phyloP scores from a whole-genome alignment of 2,329 filamentous ascomycete species.

The Alternaria dauci region DNA sequence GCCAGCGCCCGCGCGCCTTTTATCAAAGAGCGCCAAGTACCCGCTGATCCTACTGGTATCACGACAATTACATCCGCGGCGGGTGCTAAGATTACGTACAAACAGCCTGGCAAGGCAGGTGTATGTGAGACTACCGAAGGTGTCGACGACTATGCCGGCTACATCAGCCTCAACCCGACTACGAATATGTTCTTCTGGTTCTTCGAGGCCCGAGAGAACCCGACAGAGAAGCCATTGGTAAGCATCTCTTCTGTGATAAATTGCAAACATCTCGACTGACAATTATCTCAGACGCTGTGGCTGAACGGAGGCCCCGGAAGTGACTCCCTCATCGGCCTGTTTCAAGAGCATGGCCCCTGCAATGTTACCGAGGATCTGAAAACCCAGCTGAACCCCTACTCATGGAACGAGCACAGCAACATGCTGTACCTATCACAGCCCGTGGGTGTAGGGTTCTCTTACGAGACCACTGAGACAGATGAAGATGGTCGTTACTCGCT shows the following conservation, averaged over 20 bases:
- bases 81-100: slow-evolving; percentile 47
- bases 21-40: slow-evolving; percentile 39
- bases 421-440: slow-evolving; percentile 53
- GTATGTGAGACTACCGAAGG: slow-evolving; percentile 54
- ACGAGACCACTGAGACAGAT: slow-evolving; percentile 42
- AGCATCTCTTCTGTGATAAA: not conserved
- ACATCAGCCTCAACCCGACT: slow-evolving; percentile 47
- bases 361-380: slow-evolving; percentile 49
- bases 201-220: slow-evolving; percentile 58
- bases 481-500: slow-evolving; percentile 41
- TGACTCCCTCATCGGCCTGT: slow-evolving; percentile 64
- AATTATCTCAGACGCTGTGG: slow-evolving; percentile 54
- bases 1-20: slow-evolving; percentile 35
- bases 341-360: slow-evolving; percentile 52
- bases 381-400: slow-evolving; percentile 49
- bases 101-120: slow-evolving; percentile 50
- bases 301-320: slow-evolving; percentile 63
- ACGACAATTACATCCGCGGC: slow-evolving; percentile 46
- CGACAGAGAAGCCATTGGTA: slow-evolving; percentile 39
- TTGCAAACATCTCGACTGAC: not conserved
- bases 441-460: slow-evolving; percentile 53
- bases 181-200: slow-evolving; percentile 58
- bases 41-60: slow-evolving; percentile 42
- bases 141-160: slow-evolving; percentile 51
- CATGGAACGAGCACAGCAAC: slow-evolving; percentile 52